Evolutionary conservation across 306 rosid species (phyloP).

Genomic region (Trichosanthes cucumerina): DNA sequence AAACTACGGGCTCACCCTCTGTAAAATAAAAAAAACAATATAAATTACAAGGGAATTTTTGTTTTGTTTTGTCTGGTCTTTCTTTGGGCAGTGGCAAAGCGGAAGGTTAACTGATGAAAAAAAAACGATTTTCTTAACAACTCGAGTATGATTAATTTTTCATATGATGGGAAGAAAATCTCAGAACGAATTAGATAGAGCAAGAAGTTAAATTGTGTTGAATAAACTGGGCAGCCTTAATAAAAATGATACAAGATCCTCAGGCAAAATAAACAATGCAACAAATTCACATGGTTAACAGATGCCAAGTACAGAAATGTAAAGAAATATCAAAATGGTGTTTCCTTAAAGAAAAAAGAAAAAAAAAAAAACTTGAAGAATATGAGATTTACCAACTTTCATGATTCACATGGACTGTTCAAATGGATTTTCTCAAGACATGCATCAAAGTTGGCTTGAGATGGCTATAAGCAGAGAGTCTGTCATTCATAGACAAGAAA

Average conservation of each 20-base stretch:
- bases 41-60: not conserved
- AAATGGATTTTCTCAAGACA: not conserved
- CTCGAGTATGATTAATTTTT: not conserved
- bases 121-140: not conserved
- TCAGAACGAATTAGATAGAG: not conserved
- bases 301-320: not conserved
- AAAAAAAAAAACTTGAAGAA: not conserved
- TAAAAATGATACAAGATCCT: not conserved
- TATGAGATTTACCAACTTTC: constrained; percentile 60
- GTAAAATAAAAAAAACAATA: constrained; percentile 16
- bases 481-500: not conserved
- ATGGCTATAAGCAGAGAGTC: not conserved
- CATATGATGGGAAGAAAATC: not conserved
- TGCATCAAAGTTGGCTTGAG: not conserved
- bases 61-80: not conserved
- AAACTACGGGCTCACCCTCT: constrained; percentile 50
- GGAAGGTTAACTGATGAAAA: not conserved
- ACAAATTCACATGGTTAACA: not conserved
- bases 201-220: not conserved
- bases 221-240: not conserved
- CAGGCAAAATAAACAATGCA: not conserved
- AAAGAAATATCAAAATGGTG: not conserved
- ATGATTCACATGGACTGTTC: constrained; percentile 28
- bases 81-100: not conserved
- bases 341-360: not conserved